Conservation (phyloP, 1,139 yeast genomes). For the Taphrina flavorubra region DNA sequence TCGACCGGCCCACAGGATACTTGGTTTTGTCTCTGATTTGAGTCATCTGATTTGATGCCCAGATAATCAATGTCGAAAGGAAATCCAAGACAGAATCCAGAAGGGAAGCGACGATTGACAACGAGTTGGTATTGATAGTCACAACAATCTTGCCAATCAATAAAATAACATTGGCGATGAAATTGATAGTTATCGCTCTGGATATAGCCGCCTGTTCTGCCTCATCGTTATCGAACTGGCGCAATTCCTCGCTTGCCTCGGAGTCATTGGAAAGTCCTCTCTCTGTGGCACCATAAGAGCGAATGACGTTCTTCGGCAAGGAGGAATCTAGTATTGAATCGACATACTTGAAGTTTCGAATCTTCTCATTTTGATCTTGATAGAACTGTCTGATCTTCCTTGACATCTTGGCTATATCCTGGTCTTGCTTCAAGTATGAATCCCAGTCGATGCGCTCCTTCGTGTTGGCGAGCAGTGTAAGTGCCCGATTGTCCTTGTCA, state of each 20-base stretch:
- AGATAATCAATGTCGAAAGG: slow-evolving; percentile 74
- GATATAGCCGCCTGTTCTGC: slow-evolving; percentile 62
- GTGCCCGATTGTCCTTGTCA: slow-evolving; percentile 55
- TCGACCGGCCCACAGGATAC: slow-evolving; percentile 69
- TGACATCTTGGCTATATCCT: slow-evolving; percentile 49
- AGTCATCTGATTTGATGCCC: slow-evolving; percentile 61
- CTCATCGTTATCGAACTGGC: slow-evolving; percentile 41
- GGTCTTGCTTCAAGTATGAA: slow-evolving; percentile 48
- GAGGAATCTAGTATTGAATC: slow-evolving; percentile 76
- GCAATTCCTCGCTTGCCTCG: slow-evolving; percentile 50
- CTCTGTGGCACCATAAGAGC: slow-evolving; percentile 59
- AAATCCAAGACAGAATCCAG: slow-evolving; percentile 78
- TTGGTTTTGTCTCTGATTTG: slow-evolving; percentile 59
- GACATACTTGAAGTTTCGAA: slow-evolving; percentile 64
- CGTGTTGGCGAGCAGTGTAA: slow-evolving; percentile 62
- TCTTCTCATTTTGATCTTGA: slow-evolving; percentile 61
- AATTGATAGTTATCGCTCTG: slow-evolving; percentile 69
- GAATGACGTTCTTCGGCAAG: slow-evolving; percentile 67
- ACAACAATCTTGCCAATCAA: slow-evolving; percentile 68
- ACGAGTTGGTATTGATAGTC: slow-evolving; percentile 68
- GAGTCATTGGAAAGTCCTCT: slow-evolving; percentile 21
- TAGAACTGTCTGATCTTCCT: slow-evolving; percentile 45
- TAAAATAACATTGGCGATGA: slow-evolving; percentile 64
- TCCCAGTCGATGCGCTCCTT: slow-evolving; percentile 61
- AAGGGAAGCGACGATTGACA: slow-evolving; percentile 77